These are phyloP conservation scores for Aspergillus latus DNA, from an alignment of 2,329 filamentous ascomycete genomes.

Conservation along the genomic window DNA sequence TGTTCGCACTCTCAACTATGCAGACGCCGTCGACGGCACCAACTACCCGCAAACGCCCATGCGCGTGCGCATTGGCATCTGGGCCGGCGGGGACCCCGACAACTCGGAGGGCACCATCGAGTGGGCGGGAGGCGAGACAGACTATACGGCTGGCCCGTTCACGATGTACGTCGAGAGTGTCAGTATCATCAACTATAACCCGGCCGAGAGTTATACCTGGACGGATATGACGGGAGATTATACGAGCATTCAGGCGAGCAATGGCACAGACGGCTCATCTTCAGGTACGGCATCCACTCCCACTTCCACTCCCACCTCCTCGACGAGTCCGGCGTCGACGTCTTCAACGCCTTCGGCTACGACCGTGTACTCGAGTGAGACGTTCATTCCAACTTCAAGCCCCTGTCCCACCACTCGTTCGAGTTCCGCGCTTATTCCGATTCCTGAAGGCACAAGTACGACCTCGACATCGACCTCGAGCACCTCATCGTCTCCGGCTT, in stretches of 20 bases:
- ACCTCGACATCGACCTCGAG: neutral
- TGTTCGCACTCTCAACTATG: slow-evolving; percentile 62
- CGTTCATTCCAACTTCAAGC: neutral
- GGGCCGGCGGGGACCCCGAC: slow-evolving; percentile 60
- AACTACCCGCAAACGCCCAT: slow-evolving; percentile 73
- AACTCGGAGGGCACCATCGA: slow-evolving; percentile 54
- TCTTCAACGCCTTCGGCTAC: no score
- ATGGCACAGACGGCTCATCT: slow-evolving; percentile 6
- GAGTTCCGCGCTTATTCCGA: neutral
- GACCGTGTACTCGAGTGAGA: neutral
- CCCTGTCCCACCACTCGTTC: neutral
- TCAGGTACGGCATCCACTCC: neutral
- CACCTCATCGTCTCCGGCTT: neutral
- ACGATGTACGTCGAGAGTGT: slow-evolving; percentile 71
- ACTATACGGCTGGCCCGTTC: slow-evolving; percentile 67
- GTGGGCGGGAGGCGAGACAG: slow-evolving; percentile 69
- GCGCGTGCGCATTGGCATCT: slow-evolving; percentile 68
- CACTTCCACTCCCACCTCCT: no score
- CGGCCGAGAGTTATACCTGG: slow-evolving; percentile 64
- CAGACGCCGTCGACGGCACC: slow-evolving; percentile 57
- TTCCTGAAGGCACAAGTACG: neutral
- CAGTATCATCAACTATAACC: slow-evolving; percentile 56
- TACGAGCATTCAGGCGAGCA: slow-evolving; percentile 59
- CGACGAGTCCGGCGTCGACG: neutral
- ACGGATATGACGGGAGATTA: slow-evolving; percentile 59